Base-by-base conservation (phyloP, 768 basidiomycete species). In the Leccinum fibrillosum region DNA sequence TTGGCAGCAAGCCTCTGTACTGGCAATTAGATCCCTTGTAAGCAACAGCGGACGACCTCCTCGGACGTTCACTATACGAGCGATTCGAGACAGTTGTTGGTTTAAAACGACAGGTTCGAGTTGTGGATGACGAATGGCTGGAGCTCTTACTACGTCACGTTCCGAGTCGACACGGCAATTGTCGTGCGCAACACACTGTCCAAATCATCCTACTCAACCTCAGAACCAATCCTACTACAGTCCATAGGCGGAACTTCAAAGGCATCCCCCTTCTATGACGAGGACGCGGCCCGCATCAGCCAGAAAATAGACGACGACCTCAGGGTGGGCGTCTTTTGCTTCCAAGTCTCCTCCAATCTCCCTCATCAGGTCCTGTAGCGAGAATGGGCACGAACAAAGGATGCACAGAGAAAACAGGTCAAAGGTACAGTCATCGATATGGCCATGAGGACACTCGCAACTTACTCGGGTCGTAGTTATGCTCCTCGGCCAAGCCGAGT, bases 401-500 rank as follows among this genome's bases (percentile, higher is more conserved):
- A 82, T 48, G 75, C 77, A 2, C 70, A 73, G 63, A 71, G 72
- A 62, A 76, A 71, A 61, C 78, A 82, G 60, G 77, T 86, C 19
- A 86, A 85, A 79, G 84, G 85, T 82, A 56, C 15, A 8, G 37
- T 56, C 58, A 19, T 45, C 52, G 35, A 50, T 58, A 21, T 55
- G 26, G 6, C 9, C 26, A 59, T 2, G 8, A 17, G 7, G 15
- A 28, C 32, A 42, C 48, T 28, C 19, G 19, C 5, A 11, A 30
- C 62, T 70, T 60, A 56, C 59, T 19, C 12, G 30, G 6, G 25
- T 12, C 53, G 25, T 49, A 88, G 86, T 90, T 35, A 83, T 91
- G 76, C 78, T 91, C 9, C 79, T 92, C 30, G 89, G 89, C 17
- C 89, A 92, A 67, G 88, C 89, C 58, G 89, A 89, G 70, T 85